phyloP scores from a whole-genome alignment of 345 rosid genomes.

The Abelmoschus esculentus region DNA sequence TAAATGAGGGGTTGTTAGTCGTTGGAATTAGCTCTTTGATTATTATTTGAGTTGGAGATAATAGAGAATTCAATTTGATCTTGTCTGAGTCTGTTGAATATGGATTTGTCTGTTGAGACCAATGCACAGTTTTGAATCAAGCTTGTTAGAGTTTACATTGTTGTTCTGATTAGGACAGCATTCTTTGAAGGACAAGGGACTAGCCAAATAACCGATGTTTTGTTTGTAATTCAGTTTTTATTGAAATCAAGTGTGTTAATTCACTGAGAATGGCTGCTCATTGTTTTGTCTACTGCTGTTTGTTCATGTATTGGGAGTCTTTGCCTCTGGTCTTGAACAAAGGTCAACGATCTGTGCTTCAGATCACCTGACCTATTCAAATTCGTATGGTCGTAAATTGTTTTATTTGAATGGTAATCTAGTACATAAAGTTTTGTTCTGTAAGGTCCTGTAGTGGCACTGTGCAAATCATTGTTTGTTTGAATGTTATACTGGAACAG shows the following conservation, averaged over 20 bases:
- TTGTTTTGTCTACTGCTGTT: conserved; percentile 33
- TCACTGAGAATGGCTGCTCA: neutral
- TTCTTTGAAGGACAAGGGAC: too few species aligned
- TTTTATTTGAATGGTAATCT: conserved; percentile 54
- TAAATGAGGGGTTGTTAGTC: neutral
- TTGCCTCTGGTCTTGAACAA: conserved; percentile 30
- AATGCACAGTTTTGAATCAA: neutral
- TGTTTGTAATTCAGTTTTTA: neutral
- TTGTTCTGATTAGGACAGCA: neutral
- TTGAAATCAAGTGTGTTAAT: neutral
- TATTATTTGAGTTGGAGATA: neutral
- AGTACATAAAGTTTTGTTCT: conserved; percentile 45
- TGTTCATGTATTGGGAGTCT: conserved; percentile 29
- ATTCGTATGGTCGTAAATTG: conserved; percentile 27
- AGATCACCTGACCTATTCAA: conserved; percentile 43
- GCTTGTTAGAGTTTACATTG: neutral
- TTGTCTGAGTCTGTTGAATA: neutral
- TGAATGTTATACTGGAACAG: conserved; percentile 1
- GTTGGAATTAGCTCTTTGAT: neutral
- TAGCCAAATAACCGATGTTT: too few species aligned
- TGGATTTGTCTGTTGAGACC: neutral
- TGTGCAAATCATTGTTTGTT: conserved; percentile 37
- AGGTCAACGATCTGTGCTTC: conserved; percentile 43
- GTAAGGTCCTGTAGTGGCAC: conserved; percentile 41
- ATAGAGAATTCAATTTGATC: neutral